These are phyloP conservation scores for Ensete glaucum DNA, from an alignment of 176 grass and related monocot species.

Conservation along the genomic window DNA sequence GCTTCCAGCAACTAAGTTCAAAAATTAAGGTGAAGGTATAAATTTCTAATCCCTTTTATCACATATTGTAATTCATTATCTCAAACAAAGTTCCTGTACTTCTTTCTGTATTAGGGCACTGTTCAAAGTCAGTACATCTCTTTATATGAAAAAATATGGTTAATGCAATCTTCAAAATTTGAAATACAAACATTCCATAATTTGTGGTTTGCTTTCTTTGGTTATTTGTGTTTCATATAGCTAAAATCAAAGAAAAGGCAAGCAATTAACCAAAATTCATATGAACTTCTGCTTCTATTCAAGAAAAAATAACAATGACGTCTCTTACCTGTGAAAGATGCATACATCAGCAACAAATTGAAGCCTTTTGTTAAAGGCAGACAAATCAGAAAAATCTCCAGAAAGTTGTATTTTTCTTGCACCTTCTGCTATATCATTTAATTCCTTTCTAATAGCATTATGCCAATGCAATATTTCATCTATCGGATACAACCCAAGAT, in stretches of 20 bases:
- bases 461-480: slow-evolving; percentile 95
- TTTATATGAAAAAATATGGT: too few relatives aligned
- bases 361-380: slow-evolving; percentile 50
- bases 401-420: slow-evolving; percentile 53
- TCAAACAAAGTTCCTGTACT: too few relatives aligned
- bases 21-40: not conserved
- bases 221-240: not conserved
- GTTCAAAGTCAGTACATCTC: too few relatives aligned
- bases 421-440: slow-evolving; percentile 52
- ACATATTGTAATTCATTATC: too few relatives aligned
- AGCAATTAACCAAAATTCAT: not conserved
- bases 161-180: too few relatives aligned
- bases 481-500: slow-evolving; percentile 45
- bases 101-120: too few relatives aligned
- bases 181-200: not conserved
- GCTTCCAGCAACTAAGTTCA: not conserved
- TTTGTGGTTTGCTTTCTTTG: not conserved
- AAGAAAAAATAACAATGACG: slow-evolving; percentile 7
- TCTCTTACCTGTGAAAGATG: slow-evolving; percentile 68
- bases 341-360: slow-evolving; percentile 81
- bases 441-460: slow-evolving; percentile 60
- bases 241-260: not conserved
- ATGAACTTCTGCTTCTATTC: not conserved
- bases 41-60: too few relatives aligned
- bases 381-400: slow-evolving; percentile 61